Conservation (phyloP, 2,329 filamentous ascomycete genomes). For the Fusarium keratoplasticum region DNA sequence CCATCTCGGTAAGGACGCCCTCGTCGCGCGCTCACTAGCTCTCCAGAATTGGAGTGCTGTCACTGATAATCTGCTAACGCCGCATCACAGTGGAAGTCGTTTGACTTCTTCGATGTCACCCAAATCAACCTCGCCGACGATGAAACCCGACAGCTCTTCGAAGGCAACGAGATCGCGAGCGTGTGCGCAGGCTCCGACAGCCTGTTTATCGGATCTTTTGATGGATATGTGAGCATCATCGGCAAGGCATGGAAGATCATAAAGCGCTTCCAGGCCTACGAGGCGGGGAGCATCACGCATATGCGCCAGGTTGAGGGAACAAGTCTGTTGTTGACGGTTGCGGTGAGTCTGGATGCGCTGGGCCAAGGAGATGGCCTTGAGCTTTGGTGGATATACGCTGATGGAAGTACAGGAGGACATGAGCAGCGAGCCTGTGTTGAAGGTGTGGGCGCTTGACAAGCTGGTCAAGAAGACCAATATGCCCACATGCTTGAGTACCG, state of each 20-base stretch:
- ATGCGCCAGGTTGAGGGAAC: conserved; percentile 94
- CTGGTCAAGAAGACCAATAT: conserved; percentile 92
- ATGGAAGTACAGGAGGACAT: conserved; percentile 76
- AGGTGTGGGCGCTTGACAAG: conserved; percentile 98
- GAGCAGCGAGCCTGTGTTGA: conserved; percentile 86
- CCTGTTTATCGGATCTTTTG: conserved; percentile 86
- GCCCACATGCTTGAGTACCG: conserved; percentile 87
- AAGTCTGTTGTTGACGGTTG: conserved; percentile 84
- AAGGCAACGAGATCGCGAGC: conserved; percentile 84
- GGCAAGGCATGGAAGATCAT: conserved; percentile 88
- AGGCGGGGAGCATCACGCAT: conserved; percentile 83
- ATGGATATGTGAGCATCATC: conserved; percentile 89
- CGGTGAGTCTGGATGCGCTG: conserved; percentile 56
- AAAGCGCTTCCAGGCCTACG: conserved; percentile 88
- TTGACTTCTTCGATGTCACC: conserved; percentile 98
- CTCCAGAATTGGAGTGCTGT: accelerated
- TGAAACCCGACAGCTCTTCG: conserved; percentile 82
- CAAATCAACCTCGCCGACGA: conserved; percentile 84
- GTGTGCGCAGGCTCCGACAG: conserved; percentile 89
- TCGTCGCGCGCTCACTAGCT: neutral
- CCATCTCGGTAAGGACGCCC: conserved; percentile 47
- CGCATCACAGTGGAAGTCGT: conserved; percentile 87
- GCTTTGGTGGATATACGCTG: conserved; percentile 5
- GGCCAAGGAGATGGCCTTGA: neutral
- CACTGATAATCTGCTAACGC: conserved; percentile 10